Conservation (phyloP, 2,329 filamentous ascomycete species). For the Ceratocystis ficicola region DNA sequence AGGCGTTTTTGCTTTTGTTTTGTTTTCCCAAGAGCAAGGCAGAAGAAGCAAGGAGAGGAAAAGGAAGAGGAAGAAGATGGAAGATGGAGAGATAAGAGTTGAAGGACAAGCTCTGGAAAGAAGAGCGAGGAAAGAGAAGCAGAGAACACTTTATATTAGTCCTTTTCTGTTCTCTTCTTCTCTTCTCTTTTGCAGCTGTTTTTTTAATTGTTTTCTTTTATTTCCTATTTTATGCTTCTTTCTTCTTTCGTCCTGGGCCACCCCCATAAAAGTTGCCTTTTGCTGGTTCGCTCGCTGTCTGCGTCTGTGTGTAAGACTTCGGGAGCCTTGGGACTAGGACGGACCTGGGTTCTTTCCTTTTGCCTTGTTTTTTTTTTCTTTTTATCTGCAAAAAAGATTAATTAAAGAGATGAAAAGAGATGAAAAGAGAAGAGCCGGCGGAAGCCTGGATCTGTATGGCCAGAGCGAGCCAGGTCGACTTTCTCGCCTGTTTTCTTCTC, state of each 20-base stretch:
- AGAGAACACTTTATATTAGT: slow-evolving; percentile 9
- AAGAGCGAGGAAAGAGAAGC: background rate
- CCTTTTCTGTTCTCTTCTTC: background rate
- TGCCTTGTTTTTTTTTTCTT: slow-evolving; percentile 2
- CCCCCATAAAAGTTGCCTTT: background rate
- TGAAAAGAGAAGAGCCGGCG: background rate
- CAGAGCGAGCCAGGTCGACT: background rate
- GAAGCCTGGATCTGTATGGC: slow-evolving; percentile 4
- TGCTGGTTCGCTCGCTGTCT: slow-evolving; percentile 11
- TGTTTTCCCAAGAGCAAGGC: background rate
- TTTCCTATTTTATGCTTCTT: background rate
- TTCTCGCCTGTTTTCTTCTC: background rate
- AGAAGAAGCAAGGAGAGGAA: background rate
- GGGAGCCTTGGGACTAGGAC: slow-evolving; percentile 12
- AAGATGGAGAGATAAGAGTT: background rate
- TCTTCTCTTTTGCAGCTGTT: background rate
- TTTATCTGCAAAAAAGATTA: background rate
- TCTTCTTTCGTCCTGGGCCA: background rate
- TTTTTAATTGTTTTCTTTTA: background rate
- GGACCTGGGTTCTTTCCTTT: slow-evolving; percentile 3
- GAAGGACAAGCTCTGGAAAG: background rate
- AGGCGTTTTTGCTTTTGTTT: too few relatives aligned
- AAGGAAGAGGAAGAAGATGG: background rate
- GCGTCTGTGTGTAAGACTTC: slow-evolving; percentile 12
- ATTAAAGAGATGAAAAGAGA: background rate